Evolutionary conservation across 805 yeast species (phyloP).

Genomic region (Pichia pseudocactophila): DNA sequence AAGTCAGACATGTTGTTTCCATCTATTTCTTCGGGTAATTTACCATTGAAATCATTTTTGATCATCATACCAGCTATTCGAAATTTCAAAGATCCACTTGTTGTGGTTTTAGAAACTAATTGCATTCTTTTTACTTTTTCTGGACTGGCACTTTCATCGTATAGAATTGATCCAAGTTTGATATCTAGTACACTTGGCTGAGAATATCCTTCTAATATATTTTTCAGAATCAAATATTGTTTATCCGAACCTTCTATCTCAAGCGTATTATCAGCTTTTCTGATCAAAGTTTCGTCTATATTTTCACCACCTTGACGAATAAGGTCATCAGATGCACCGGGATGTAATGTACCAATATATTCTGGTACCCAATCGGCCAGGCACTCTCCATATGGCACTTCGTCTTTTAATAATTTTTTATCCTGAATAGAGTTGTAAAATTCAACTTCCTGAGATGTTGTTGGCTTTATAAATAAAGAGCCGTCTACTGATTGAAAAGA

Average conservation of each 20-base stretch:
- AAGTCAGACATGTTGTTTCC: constrained; percentile 11
- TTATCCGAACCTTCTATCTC: constrained; percentile 14
- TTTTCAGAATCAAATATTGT: constrained; percentile 59
- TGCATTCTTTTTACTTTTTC: constrained; percentile 58
- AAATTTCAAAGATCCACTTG: constrained; percentile 68
- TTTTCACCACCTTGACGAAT: constrained; percentile 14
- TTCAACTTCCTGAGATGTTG: constrained; percentile 56
- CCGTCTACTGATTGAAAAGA: constrained; percentile 56
- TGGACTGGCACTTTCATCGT: constrained; percentile 48
- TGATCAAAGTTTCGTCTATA: constrained; percentile 17
- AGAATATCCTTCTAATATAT: constrained; percentile 50
- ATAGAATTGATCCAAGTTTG: constrained; percentile 65
- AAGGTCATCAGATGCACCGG: constrained; percentile 32
- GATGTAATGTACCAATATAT: constrained; percentile 50
- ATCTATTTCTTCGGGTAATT: constrained; percentile 13
- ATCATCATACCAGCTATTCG: constrained; percentile 87
- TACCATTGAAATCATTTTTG: constrained; percentile 8
- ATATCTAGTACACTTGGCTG: constrained; percentile 75
- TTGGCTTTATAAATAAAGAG: constrained; percentile 62
- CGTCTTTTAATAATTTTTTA: constrained; percentile 4
- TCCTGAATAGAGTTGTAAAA: constrained; percentile 46
- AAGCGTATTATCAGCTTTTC: constrained; percentile 10
- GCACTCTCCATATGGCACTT: constrained; percentile 26
- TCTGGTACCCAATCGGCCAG: constrained; percentile 53
- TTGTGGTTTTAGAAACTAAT: constrained; percentile 60